Conservation (phyloP, 305 asterid species). For the Solanum hybrid region DNA sequence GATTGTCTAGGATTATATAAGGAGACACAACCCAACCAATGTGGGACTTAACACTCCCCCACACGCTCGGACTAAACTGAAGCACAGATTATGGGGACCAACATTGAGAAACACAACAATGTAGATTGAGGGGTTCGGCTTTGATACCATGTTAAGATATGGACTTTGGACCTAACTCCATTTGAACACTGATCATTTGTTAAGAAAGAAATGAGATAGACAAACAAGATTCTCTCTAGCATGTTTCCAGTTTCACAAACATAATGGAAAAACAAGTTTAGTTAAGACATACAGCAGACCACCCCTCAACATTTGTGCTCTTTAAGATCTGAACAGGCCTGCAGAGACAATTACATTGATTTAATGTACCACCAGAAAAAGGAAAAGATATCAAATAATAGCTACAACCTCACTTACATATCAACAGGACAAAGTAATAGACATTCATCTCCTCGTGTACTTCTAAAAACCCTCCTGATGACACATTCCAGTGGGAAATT, state of each 20-base stretch:
- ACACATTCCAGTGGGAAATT: constrained; percentile 79
- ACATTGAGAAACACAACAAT: not conserved
- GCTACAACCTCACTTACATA: constrained; percentile 50
- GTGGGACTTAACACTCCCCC: not conserved
- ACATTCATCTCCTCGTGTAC: constrained; percentile 68
- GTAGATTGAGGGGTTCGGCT: not conserved
- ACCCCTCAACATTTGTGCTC: constrained; percentile 89
- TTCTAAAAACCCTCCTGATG: constrained; percentile 77
- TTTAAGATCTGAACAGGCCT: constrained; percentile 93
- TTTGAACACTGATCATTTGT: not conserved
- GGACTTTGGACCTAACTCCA: not conserved
- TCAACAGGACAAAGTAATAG: constrained; percentile 94
- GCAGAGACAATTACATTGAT: constrained; percentile 17
- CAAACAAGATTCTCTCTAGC: not conserved
- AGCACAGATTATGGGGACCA: not conserved
- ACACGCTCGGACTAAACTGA: not conserved
- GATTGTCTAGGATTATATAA: not conserved
- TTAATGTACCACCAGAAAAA: not conserved
- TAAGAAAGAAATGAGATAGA: not conserved
- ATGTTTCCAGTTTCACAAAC: not conserved
- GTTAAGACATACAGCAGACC: constrained; percentile 83
- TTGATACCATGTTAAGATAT: not conserved
- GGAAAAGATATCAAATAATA: not conserved
- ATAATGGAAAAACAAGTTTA: not conserved
- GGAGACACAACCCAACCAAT: not conserved